Percentiles rank a stretch among this genome's conserved stretches.
Evolutionary conservation across 2,329 filamentous ascomycete species (phyloP).

Genomic region (Aureobasidium sp.): DNA sequence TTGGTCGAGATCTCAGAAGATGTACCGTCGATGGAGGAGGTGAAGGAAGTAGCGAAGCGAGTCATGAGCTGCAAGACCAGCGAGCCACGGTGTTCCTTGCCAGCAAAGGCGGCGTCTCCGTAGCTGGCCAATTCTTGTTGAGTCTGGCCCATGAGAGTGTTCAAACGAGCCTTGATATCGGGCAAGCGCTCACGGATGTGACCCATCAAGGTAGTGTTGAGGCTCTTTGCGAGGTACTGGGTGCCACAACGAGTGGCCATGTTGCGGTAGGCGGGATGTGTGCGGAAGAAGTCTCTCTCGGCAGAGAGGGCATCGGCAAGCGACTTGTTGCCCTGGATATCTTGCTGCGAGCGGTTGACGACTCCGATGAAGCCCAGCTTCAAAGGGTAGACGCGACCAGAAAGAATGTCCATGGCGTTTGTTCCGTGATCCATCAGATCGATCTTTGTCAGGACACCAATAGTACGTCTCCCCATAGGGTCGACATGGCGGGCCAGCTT

Average conservation of each 20-base stretch:
- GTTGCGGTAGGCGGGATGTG: conserved; percentile 94
- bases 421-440: conserved; percentile 99
- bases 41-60: conserved; percentile 93
- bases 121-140: conserved; percentile 98
- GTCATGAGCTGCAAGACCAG: conserved; percentile 97
- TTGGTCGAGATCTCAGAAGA: conserved; percentile 98
- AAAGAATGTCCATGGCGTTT: conserved; percentile 95
- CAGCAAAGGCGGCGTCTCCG: conserved; percentile 93
- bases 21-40: conserved; percentile 96
- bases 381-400: conserved; percentile 88
- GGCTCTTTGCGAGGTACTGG: conserved; percentile 84
- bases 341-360: conserved; percentile 95
- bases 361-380: conserved; percentile 98
- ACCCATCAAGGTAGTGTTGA: conserved; percentile 90
- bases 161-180: conserved; percentile 95
- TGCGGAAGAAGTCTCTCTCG: conserved; percentile 91
- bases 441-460: conserved; percentile 92
- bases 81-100: conserved; percentile 91
- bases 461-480: conserved; percentile 85
- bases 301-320: conserved; percentile 83
- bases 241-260: conserved; percentile 92
- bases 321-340: conserved; percentile 94
- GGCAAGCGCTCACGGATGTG: conserved; percentile 93
- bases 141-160: conserved; percentile 98
- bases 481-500: conserved; percentile 97